Conservation (phyloP, 2,329 filamentous ascomycete genomes). For the Cercospora sesami region DNA sequence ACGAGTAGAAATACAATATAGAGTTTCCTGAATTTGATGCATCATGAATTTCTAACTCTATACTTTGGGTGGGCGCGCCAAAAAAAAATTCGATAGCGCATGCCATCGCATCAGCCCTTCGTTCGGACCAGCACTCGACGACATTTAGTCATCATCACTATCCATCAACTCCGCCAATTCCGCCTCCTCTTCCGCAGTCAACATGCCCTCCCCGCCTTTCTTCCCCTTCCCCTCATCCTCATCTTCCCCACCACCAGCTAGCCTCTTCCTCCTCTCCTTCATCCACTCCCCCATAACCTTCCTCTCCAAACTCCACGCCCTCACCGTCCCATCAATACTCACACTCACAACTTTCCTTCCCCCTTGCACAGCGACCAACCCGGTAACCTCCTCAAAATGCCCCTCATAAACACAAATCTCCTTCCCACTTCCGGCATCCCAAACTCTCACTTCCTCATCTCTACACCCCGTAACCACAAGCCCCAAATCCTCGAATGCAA, state of each 20-base stretch:
- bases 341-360: slow-evolving; percentile 68
- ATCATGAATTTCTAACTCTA: background rate
- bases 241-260: slow-evolving; percentile 49
- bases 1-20: background rate
- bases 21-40: background rate
- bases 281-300: slow-evolving; percentile 59
- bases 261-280: slow-evolving; percentile 44
- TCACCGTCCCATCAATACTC: slow-evolving; percentile 84
- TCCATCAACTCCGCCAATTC: slow-evolving; percentile 91
- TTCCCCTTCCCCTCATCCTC: slow-evolving; percentile 44
- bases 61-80: background rate
- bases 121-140: background rate
- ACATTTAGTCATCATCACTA: slow-evolving; percentile 55
- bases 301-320: slow-evolving; percentile 74
- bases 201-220: slow-evolving; percentile 51
- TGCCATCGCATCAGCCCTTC: background rate
- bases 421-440: slow-evolving; percentile 58
- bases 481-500: slow-evolving; percentile 62
- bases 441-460: slow-evolving; percentile 88
- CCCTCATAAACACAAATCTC: slow-evolving; percentile 55
- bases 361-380: slow-evolving; percentile 58
- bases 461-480: slow-evolving; percentile 86
- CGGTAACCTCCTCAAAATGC: slow-evolving; percentile 92
- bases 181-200: slow-evolving; percentile 89
- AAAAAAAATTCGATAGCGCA: too few relatives aligned